phyloP scores from a whole-genome alignment of 2,329 filamentous ascomycete genomes.

The Aureobasidium melanogenum region DNA sequence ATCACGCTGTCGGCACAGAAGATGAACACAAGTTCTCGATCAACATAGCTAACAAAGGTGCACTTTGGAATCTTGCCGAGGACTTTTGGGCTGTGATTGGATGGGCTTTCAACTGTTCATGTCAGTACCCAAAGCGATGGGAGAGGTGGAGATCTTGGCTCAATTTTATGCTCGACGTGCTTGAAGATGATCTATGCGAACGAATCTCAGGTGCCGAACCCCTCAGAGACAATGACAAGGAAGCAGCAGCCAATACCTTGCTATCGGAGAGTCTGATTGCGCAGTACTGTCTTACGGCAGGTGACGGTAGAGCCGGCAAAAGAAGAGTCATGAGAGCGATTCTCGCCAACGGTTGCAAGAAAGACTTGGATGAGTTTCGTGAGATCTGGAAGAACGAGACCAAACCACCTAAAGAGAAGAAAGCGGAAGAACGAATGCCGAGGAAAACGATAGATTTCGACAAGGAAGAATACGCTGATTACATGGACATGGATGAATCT shows the following conservation, averaged over 20 bases:
- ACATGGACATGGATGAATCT: conserved; percentile 46
- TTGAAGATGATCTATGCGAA: conserved; percentile 62
- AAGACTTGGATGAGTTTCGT: conserved; percentile 46
- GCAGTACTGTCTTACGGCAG: conserved; percentile 44
- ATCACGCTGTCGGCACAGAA: conserved; percentile 19
- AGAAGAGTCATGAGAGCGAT: conserved; percentile 55
- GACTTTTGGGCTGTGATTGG: conserved; percentile 86
- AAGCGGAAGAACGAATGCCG: conserved; percentile 40
- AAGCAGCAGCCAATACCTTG: conserved; percentile 17
- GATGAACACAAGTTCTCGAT: conserved; percentile 31
- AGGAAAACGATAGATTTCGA: conserved; percentile 45
- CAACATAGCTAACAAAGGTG: conserved; percentile 43
- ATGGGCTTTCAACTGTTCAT: conserved; percentile 89
- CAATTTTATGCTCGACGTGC: conserved; percentile 65
- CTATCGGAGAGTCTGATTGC: conserved; percentile 51
- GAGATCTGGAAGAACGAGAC: conserved; percentile 63
- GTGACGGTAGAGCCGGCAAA: conserved; percentile 31
- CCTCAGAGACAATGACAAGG: conserved; percentile 15
- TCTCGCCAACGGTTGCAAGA: conserved; percentile 54
- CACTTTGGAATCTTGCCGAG: conserved; percentile 65
- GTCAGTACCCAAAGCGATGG: conserved; percentile 66
- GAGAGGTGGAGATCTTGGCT: conserved; percentile 73
- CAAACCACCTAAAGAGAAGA: conserved; percentile 31
- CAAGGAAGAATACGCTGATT: conserved; percentile 52
- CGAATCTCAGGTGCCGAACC: conserved; percentile 31